Conservation (phyloP, 345 rosid genomes). For the Diplotaxis tenuifolia region DNA sequence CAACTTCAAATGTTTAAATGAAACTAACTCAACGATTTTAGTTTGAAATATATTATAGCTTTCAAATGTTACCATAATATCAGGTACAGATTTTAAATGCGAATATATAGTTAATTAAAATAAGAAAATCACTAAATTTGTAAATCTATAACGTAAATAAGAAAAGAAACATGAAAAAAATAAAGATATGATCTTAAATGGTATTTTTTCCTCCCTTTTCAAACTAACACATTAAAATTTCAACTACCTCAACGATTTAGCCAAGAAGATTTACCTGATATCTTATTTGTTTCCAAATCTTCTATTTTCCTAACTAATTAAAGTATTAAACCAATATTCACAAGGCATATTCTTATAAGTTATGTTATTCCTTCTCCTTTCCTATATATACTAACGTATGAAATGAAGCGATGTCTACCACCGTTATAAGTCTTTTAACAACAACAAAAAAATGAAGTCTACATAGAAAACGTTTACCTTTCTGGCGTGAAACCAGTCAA, state of each 20-base stretch:
- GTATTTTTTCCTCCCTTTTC: neutral
- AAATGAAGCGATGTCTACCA: neutral
- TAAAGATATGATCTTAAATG: neutral
- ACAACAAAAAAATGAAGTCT: neutral
- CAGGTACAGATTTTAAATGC: too few relatives aligned
- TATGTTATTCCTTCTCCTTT: neutral
- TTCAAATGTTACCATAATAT: too few relatives aligned
- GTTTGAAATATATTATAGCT: too few relatives aligned
- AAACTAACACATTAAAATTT: neutral
- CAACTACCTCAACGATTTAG: neutral
- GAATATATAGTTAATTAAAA: neutral
- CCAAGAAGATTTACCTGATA: neutral
- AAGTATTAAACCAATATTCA: neutral
- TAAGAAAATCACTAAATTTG: neutral
- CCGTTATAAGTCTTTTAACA: too few relatives aligned
- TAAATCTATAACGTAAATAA: neutral
- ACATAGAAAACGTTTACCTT: neutral
- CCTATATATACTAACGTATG: neutral
- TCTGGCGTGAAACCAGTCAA: neutral
- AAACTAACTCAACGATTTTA: too few relatives aligned
- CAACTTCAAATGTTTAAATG: too few relatives aligned
- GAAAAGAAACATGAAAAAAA: neutral
- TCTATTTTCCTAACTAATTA: neutral
- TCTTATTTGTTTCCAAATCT: too few relatives aligned
- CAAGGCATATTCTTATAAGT: neutral